phyloP scores from a whole-genome alignment of 257 asterid species.

The Apocynum venetum region DNA sequence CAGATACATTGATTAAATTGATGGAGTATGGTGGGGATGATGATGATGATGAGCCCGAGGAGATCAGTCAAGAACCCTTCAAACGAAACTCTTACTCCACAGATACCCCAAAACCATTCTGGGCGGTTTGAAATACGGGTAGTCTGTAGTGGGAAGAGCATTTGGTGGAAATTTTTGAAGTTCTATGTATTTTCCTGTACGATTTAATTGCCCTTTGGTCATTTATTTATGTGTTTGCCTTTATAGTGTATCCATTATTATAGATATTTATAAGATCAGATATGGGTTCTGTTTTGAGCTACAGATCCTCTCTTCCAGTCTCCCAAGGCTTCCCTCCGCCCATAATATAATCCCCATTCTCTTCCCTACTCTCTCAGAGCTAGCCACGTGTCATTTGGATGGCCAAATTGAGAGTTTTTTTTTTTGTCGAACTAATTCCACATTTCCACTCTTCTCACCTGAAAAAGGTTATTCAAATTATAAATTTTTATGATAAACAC shows the following conservation, averaged over 20 bases:
- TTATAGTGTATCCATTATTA: not conserved
- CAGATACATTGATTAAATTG: constrained; percentile 78
- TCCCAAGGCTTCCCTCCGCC: too few species aligned
- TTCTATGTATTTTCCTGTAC: too few species aligned
- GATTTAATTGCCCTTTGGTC: not conserved
- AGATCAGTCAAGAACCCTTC: constrained; percentile 19
- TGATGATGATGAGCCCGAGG: constrained; percentile 40
- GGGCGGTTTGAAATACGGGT: constrained; percentile 46
- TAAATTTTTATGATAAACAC: too few species aligned
- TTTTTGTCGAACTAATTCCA: too few species aligned
- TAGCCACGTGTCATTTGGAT: too few species aligned
- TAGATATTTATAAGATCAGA: not conserved
- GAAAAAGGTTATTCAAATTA: too few species aligned
- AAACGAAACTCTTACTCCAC: constrained; percentile 29
- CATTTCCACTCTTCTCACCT: too few species aligned
- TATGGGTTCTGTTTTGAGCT: too few species aligned
- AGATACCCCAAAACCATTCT: constrained; percentile 58
- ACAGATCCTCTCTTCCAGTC: too few species aligned
- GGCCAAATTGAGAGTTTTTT: too few species aligned
- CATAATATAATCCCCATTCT: too few species aligned
- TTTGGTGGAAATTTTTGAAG: not conserved
- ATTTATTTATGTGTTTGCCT: not conserved
- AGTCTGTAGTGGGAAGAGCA: not conserved
- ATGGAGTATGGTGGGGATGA: constrained; percentile 72
- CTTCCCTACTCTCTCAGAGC: too few species aligned